A percentile compares a stretch with the other conserved stretches of the same genome.
phyloP scores from a whole-genome alignment of 768 basidiomycete species.

The Hygrophoropsis aurantiaca region DNA sequence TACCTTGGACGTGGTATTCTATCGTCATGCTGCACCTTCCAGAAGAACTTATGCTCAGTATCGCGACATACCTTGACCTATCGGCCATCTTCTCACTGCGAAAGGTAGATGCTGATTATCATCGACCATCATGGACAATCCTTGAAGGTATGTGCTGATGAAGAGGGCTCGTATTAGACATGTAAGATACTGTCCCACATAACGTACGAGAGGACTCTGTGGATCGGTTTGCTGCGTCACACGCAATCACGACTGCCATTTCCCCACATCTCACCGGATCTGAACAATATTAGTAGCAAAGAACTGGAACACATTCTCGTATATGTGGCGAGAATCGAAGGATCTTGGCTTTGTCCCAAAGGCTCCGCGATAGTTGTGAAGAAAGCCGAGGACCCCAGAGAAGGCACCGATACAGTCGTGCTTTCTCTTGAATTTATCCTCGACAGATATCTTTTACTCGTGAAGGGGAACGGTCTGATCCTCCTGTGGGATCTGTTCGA shows the following conservation, averaged over 20 bases:
- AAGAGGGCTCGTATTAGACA: conserved; percentile 13
- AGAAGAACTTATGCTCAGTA: conserved; percentile 13
- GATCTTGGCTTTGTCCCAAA: conserved; percentile 14
- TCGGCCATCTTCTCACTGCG: conserved; percentile 16
- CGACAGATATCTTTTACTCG: conserved; percentile 20
- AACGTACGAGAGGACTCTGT: conserved; percentile 16
- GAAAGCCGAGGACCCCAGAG: background rate
- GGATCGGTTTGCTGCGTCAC: conserved; percentile 14
- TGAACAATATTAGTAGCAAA: conserved; percentile 5
- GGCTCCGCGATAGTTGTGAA: background rate
- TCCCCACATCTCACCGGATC: conserved; percentile 13
- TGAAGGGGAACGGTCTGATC: conserved; percentile 3
- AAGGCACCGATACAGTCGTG: background rate
- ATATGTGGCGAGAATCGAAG: conserved; percentile 12
- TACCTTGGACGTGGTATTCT: no score
- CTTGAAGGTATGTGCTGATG: background rate
- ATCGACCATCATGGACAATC: background rate
- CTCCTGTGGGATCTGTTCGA: conserved; percentile 16
- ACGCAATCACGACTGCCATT: conserved; percentile 13
- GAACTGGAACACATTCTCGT: conserved; percentile 15
- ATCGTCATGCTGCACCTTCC: conserved; percentile 13
- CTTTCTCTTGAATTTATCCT: conserved; percentile 14
- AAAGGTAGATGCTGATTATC: conserved; percentile 8
- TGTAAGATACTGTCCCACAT: conserved; percentile 18
- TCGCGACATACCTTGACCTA: conserved; percentile 14